Conservation (phyloP, 139 green algal genomes). For the Coccomyxa sp. region DNA sequence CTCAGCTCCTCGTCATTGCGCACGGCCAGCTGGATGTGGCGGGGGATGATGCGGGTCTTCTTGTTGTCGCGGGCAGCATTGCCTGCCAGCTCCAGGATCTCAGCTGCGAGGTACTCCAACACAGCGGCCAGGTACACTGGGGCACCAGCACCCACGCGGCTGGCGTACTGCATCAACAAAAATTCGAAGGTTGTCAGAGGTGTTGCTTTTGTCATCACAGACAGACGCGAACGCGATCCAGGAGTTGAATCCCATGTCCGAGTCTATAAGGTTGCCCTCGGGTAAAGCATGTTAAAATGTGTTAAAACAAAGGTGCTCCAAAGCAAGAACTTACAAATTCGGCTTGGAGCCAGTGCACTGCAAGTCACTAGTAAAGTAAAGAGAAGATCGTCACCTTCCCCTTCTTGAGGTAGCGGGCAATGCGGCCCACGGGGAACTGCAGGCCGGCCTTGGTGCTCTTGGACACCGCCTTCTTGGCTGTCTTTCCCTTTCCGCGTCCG, state of each 20-base stretch:
- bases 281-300: no score
- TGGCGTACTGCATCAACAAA: slow-evolving; percentile 48
- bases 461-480: slow-evolving; percentile 74
- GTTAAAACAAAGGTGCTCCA: no score
- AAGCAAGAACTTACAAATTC: no score
- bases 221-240: no score
- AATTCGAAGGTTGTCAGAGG: no score
- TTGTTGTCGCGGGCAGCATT: slow-evolving; percentile 80
- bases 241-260: no score
- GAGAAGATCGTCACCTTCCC: slow-evolving; percentile 40
- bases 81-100: slow-evolving; percentile 72
- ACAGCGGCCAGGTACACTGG: slow-evolving; percentile 77
- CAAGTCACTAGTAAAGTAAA: no score
- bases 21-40: slow-evolving; percentile 90
- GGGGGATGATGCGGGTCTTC: slow-evolving; percentile 74
- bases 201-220: no score
- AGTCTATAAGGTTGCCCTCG: no score
- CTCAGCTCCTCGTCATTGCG: slow-evolving; percentile 93
- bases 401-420: slow-evolving; percentile 82
- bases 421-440: slow-evolving; percentile 84
- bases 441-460: slow-evolving; percentile 82
- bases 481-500: slow-evolving; percentile 68
- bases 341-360: no score
- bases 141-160: slow-evolving; percentile 56
- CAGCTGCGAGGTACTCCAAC: slow-evolving; percentile 80